Evolutionary conservation across 768 basidiomycete genomes (phyloP).

Genomic region (Hericium rajendrae): DNA sequence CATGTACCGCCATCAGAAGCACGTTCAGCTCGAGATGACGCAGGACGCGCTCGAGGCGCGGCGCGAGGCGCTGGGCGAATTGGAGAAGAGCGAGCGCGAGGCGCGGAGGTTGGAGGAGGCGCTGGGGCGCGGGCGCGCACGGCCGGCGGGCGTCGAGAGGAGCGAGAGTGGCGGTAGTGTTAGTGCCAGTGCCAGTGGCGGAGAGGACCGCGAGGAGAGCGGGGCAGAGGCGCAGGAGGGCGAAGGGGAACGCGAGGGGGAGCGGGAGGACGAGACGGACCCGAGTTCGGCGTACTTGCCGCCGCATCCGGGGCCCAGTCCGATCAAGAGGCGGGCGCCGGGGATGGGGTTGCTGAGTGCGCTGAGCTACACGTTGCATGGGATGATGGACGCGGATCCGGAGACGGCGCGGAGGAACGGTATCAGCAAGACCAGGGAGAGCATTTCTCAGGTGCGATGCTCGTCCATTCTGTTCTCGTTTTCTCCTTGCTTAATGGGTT

Average conservation of each 20-base stretch:
- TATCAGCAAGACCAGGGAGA: slow-evolving; percentile 90
- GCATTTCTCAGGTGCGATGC: slow-evolving; percentile 76
- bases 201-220: slow-evolving; percentile 12
- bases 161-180: background rate
- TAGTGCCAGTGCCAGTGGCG: background rate
- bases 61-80: slow-evolving; percentile 74
- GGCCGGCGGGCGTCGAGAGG: background rate
- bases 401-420: slow-evolving; percentile 89
- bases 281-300: slow-evolving; percentile 44
- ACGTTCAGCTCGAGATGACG: slow-evolving; percentile 96
- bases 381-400: slow-evolving; percentile 98
- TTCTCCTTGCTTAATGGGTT: background rate
- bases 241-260: slow-evolving; percentile 11
- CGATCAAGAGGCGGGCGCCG: slow-evolving; percentile 50
- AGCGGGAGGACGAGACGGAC: slow-evolving; percentile 28
- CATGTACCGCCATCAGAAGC: slow-evolving; percentile 93
- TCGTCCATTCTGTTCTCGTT: background rate
- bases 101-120: slow-evolving; percentile 85
- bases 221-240: slow-evolving; percentile 1
- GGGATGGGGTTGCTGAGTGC: slow-evolving; percentile 87
- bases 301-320: slow-evolving; percentile 74
- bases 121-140: slow-evolving; percentile 44
- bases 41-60: slow-evolving; percentile 82
- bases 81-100: slow-evolving; percentile 90
- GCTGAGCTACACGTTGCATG: slow-evolving; percentile 87